Percentiles rank a stretch among this genome's conserved stretches.
phyloP scores from a whole-genome alignment of 2,329 filamentous ascomycete species.

The Aspergillus tubingensis region DNA sequence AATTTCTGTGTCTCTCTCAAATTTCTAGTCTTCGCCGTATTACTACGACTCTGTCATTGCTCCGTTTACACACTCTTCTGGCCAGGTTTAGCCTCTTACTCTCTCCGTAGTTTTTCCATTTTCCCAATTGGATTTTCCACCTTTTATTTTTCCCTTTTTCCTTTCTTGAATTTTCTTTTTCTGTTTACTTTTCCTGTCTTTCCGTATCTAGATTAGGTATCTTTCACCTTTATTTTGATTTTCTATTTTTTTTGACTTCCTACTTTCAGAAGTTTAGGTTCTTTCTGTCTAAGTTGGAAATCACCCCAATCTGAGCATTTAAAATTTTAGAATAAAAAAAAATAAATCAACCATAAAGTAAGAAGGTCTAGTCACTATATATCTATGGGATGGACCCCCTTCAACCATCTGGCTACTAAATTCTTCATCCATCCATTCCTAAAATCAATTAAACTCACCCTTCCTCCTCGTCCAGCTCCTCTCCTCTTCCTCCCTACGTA shows the following conservation, averaged over 20 bases:
- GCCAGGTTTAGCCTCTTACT: slow-evolving; percentile 9
- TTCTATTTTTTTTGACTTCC: slow-evolving; percentile 1
- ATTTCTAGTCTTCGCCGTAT: slow-evolving; percentile 7
- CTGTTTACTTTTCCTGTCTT: slow-evolving; percentile 8
- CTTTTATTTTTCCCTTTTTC: slow-evolving; percentile 10
- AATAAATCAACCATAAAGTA: neutral
- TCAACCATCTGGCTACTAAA: slow-evolving; percentile 25
- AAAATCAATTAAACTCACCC: slow-evolving; percentile 21
- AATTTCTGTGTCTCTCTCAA: slow-evolving; percentile 15
- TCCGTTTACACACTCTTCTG: neutral
- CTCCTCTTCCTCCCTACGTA: slow-evolving; percentile 17
- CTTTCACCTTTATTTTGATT: neutral
- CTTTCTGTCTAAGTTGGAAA: slow-evolving; percentile 8
- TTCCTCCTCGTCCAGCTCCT: slow-evolving; percentile 15
- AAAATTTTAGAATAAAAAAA: slow-evolving; percentile 13
- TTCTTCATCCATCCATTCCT: slow-evolving; percentile 29
- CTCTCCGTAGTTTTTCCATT: slow-evolving; percentile 4
- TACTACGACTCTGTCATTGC: slow-evolving; percentile 2
- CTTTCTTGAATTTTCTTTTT: slow-evolving; percentile 4
- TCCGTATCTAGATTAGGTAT: slow-evolving; percentile 6
- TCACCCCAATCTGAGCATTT: slow-evolving; percentile 11
- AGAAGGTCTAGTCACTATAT: slow-evolving; percentile 24
- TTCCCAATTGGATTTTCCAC: slow-evolving; percentile 8
- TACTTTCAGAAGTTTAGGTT: slow-evolving; percentile 9
- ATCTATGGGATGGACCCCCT: slow-evolving; percentile 37